Conservation (phyloP, 2,329 filamentous ascomycete species). For the Fusarium austroafricanum region DNA sequence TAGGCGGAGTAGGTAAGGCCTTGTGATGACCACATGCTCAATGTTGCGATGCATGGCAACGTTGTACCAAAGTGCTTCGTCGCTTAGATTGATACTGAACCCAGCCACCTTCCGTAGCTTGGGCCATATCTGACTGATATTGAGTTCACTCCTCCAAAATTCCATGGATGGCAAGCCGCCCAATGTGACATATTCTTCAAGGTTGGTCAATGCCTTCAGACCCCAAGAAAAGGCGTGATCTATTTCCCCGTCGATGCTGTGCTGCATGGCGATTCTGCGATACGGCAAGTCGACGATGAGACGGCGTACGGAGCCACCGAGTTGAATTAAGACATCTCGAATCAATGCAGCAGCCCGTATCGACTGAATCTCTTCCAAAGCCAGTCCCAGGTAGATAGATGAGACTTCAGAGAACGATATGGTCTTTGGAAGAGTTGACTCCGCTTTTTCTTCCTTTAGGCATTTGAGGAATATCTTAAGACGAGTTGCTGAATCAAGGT, state of each 20-base stretch:
- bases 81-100: constrained; percentile 28
- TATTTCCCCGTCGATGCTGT: constrained; percentile 5
- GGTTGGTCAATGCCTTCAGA: constrained; percentile 6
- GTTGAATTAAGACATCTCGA: constrained; percentile 7
- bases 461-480: constrained; percentile 7
- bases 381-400: constrained; percentile 25
- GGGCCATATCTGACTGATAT: constrained; percentile 20
- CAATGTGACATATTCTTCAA: constrained; percentile 30
- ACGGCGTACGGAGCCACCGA: constrained; percentile 20
- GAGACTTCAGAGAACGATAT: constrained; percentile 4
- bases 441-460: not conserved
- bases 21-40: constrained; percentile 12
- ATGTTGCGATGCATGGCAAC: constrained; percentile 15
- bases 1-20: constrained; percentile 15
- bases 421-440: constrained; percentile 3
- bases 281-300: constrained; percentile 30
- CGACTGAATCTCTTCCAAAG: not conserved
- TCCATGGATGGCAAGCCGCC: constrained; percentile 24
- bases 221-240: constrained; percentile 1
- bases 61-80: constrained; percentile 27
- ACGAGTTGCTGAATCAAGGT: constrained; percentile 11
- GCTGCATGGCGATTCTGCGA: constrained; percentile 9
- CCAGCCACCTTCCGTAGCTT: constrained; percentile 23
- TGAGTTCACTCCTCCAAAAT: constrained; percentile 18
- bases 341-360: not conserved